A percentile compares a stretch with the other conserved stretches of the same genome.
Evolutionary conservation across 2,329 filamentous ascomycete genomes (phyloP).

Genomic region (Beauveria caledonica): DNA sequence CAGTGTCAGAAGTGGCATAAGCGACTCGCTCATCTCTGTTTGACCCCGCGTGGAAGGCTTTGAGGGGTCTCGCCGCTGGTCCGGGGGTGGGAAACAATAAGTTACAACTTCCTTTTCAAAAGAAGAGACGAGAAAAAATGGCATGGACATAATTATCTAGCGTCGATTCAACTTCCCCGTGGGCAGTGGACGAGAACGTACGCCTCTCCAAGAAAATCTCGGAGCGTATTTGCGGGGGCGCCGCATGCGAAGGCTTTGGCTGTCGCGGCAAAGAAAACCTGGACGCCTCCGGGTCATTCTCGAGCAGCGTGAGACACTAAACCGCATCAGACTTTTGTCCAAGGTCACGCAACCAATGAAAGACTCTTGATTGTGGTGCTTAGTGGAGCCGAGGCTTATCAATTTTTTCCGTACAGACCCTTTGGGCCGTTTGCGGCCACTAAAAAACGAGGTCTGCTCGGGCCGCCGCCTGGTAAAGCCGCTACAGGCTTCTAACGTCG

Average conservation of each 20-base stretch:
- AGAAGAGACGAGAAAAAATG: neutral
- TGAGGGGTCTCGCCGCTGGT: neutral
- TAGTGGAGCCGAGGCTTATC: neutral
- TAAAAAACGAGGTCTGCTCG: neutral
- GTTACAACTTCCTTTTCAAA: neutral
- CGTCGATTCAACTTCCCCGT: conserved; percentile 2
- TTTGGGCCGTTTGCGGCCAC: neutral
- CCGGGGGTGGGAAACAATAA: neutral
- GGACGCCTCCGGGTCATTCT: conserved; percentile 12
- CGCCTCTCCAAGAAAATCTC: conserved; percentile 1
- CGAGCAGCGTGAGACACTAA: conserved; percentile 6
- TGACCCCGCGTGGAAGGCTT: neutral
- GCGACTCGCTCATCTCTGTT: conserved; percentile 1
- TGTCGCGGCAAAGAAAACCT: neutral
- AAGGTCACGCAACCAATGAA: neutral
- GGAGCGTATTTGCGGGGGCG: neutral
- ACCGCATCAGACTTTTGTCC: neutral
- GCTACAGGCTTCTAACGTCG: neutral
- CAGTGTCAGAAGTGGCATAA: conserved; percentile 7
- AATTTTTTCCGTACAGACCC: neutral
- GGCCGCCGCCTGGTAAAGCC: neutral
- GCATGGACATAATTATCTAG: neutral
- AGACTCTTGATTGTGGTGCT: neutral
- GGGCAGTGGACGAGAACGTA: neutral
- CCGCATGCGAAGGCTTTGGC: neutral